Evolutionary conservation across 1,139 yeast species (phyloP).

Genomic region (Nakaseomyces sp.): DNA sequence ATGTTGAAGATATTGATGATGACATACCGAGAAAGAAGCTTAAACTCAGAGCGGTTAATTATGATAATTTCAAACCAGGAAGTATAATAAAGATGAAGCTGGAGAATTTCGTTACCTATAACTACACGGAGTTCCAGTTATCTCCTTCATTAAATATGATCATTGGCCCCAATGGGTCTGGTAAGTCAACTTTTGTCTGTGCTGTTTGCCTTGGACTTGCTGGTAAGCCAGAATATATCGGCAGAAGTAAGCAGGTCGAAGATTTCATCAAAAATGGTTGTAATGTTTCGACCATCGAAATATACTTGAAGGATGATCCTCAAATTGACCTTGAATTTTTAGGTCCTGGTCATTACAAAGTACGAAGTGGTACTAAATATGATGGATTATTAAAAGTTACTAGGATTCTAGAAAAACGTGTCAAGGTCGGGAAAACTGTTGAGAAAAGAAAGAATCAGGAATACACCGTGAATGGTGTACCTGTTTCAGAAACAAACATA

Average conservation of each 20-base stretch:
- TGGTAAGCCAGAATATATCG: conserved; percentile 69
- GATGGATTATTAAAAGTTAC: conserved; percentile 30
- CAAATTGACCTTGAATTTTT: conserved; percentile 28
- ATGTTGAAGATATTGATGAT: conserved; percentile 1
- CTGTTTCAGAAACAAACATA: conserved; percentile 40
- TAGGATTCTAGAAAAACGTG: conserved; percentile 28
- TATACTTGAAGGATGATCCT: conserved; percentile 47
- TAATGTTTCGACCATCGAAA: conserved; percentile 47
- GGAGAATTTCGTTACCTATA: conserved; percentile 74
- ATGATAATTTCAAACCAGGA: conserved; percentile 40
- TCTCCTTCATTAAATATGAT: conserved; percentile 87
- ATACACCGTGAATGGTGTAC: conserved; percentile 52
- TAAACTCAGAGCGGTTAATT: conserved; percentile 13
- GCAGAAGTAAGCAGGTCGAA: conserved; percentile 58
- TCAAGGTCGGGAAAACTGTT: neutral
- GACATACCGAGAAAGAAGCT: conserved; percentile 13
- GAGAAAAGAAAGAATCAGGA: conserved; percentile 32
- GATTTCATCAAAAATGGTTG: conserved; percentile 76
- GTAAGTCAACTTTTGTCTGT: conserved; percentile 88
- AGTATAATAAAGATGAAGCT: conserved; percentile 59
- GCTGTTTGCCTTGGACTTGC: conserved; percentile 88
- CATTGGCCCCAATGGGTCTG: conserved; percentile 96
- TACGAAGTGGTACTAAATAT: neutral
- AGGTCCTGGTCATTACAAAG: neutral
- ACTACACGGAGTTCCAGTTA: conserved; percentile 63